Base-by-base conservation (phyloP, 2,329 filamentous ascomycete species). In the Aureobasidium sp. region DNA sequence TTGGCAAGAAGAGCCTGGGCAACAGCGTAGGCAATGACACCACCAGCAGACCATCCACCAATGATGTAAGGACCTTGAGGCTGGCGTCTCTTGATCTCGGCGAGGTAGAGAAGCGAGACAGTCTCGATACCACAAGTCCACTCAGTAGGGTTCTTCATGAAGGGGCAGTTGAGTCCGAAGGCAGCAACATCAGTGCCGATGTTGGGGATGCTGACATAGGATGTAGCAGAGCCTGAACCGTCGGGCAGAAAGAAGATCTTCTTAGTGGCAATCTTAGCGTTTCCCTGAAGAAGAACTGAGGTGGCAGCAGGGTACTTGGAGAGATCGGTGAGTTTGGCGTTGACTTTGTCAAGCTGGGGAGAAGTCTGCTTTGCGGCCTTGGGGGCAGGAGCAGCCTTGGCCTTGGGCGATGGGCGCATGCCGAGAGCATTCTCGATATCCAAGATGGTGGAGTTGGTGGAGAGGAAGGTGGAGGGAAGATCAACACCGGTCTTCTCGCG, bases 11-110 rank as follows among this genome's bases (percentile, higher is more conserved):
- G 72, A 64, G 79, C 77, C 65, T 76, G 76, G n/a, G 74, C 72
- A 25, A 79, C 79, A 64, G 80, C 78, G 65, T 81, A 82, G 29
- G 80, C 80, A 67, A 81, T 77, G 47, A 82, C 79, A 70, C 80
- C 80, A 65, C 80, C 80, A 52, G 80, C 80, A 55, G 79, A 82
- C 80, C 80, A 83, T 58, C 80, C 80, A 63, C 79, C 80, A 49
- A 83, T 70, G 67, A 79, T 73, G 70, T 82, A 82, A 21, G 80
- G 79, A 63, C 88, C 88, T 25, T 77, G 69, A 3, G 87, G 84
- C 72, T 91, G 87, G 54, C 87, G 86, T 4, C 84, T 82, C 73
- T 84, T 86, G 73, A 91, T 88, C 74, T 90, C 87, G 3, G 79
- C 76, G 42, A 89, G 81, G 73, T 86, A 88, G 69, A 86, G 81